phyloP scores from a whole-genome alignment of 1,284 basidiomycete genomes.

The Apiotrichum gracile region DNA sequence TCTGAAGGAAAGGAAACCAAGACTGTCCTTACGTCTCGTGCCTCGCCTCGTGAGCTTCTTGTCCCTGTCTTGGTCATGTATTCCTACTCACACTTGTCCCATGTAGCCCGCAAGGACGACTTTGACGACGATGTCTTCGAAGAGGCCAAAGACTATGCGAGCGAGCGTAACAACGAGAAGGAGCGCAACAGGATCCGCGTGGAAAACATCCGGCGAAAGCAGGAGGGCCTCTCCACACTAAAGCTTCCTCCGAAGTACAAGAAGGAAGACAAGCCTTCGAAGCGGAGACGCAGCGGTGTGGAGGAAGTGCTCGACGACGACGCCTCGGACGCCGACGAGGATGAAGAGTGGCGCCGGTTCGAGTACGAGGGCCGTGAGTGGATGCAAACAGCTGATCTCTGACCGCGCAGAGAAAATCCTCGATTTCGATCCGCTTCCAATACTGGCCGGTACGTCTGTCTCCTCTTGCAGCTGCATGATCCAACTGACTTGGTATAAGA shows the following conservation, averaged over 20 bases:
- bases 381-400: neutral
- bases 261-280: neutral
- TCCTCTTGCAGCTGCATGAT: neutral
- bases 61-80: neutral
- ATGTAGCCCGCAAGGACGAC: slow-evolving; percentile 26
- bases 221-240: slow-evolving; percentile 13
- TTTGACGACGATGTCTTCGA: slow-evolving; percentile 23
- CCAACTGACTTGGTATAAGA: neutral
- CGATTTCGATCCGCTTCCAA: neutral
- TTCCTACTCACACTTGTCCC: neutral
- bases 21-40: neutral
- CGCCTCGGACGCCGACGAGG: neutral
- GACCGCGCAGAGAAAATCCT: neutral
- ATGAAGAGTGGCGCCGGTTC: neutral
- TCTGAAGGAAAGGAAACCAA: neutral
- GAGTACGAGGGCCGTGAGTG: slow-evolving; percentile 2
- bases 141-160: slow-evolving; percentile 23
- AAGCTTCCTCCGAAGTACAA: slow-evolving; percentile 13
- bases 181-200: slow-evolving; percentile 12
- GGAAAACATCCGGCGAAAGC: slow-evolving; percentile 23
- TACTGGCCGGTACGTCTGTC: neutral
- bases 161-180: slow-evolving; percentile 9
- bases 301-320: neutral
- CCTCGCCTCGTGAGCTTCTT: slow-evolving; percentile 6
- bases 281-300: neutral